phyloP scores from a whole-genome alignment of 495 filamentous ascomycete species.

The Podospora conica region DNA sequence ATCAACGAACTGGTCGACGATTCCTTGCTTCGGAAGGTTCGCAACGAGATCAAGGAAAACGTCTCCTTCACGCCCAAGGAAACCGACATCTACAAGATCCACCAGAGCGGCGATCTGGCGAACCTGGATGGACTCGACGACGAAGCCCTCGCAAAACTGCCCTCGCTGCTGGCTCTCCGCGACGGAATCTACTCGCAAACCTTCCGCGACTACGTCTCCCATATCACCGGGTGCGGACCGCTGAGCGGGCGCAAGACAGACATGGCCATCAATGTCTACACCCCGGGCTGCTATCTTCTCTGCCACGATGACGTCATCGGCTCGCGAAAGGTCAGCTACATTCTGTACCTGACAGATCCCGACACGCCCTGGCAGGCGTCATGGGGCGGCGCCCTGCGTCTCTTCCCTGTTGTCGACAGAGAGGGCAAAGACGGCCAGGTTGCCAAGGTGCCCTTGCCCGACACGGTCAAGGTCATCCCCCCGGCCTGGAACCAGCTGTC shows the following conservation, averaged over 20 bases:
- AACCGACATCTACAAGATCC: slow-evolving; percentile 99
- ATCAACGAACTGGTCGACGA: slow-evolving; percentile 74
- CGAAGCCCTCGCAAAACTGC: slow-evolving; percentile 71
- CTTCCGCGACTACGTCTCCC: slow-evolving; percentile 83
- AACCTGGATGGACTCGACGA: slow-evolving; percentile 92
- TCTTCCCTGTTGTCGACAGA: slow-evolving; percentile 69
- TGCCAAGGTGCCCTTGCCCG: slow-evolving; percentile 68
- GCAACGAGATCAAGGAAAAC: slow-evolving; percentile 78
- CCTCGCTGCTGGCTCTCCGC: slow-evolving; percentile 77
- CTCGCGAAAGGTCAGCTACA: slow-evolving; percentile 87
- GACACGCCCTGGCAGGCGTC: slow-evolving; percentile 84
- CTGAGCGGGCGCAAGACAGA: slow-evolving; percentile 93
- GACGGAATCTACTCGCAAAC: slow-evolving; percentile 86
- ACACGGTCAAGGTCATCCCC: slow-evolving; percentile 70
- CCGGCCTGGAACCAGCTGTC: slow-evolving; percentile 95
- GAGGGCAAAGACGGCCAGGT: slow-evolving; percentile 60
- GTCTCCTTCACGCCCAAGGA: slow-evolving; percentile 97
- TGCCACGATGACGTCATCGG: slow-evolving; percentile 99
- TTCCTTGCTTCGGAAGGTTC: slow-evolving; percentile 75
- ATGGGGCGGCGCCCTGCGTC: slow-evolving; percentile 88
- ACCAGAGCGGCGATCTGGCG: slow-evolving; percentile 94
- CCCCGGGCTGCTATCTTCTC: slow-evolving; percentile 87
- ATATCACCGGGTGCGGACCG: slow-evolving; percentile 75
- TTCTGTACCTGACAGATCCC: slow-evolving; percentile 91
- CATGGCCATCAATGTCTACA: slow-evolving; percentile 99